Evolutionary conservation across 2,329 filamentous ascomycete species (phyloP), one percentile per base, ranked within the genome.

Genomic region (Botrytis byssoidea): DNA sequence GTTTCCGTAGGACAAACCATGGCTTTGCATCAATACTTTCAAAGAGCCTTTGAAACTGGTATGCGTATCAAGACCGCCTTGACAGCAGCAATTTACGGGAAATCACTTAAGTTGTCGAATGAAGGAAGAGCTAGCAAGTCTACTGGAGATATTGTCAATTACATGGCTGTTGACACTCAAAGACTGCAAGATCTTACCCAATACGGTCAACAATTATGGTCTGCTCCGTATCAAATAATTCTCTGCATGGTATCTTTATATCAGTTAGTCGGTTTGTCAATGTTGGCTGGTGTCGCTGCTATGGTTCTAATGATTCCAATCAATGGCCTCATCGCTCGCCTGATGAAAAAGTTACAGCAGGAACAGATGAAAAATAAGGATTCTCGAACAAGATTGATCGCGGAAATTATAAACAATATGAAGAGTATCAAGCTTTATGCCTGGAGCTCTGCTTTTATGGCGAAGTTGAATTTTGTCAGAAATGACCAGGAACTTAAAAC

Each of bases 331-430:
- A 96, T 98, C 81, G 95, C 96, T 37, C 89, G 92, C 74, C 87
- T 97, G 78, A 98, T 98, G 93, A 98, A 97, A 85, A 94, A 88
- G 61, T 85, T 99, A 79, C 97, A 99, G 82, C 97, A 98, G 83
- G 87, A 91, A 77, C 96, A 99, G 85, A 99, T 99, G 96, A 97
- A 97, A 86, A 98, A 98, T 85, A 99, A 99, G 79, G 96, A 99
- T 80, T 89, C 94, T 57, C 90, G 96, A 80, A 97, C 95, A 65
- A 90, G 95, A 68, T 85, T 99, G 74, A 98, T 98, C 86, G 97
- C 95, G 10, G 96, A 99, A 83, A 99, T 99, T 77, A 86, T 99
- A 80, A 98, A 97, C 86, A 98, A 98, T 84, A 99, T 99, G 93
- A 99, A 99, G 86, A 97, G 94, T 81, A 96, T 99, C 85, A 99